Conservation (phyloP, 805 yeast species). For the Nematodospora valgi region DNA sequence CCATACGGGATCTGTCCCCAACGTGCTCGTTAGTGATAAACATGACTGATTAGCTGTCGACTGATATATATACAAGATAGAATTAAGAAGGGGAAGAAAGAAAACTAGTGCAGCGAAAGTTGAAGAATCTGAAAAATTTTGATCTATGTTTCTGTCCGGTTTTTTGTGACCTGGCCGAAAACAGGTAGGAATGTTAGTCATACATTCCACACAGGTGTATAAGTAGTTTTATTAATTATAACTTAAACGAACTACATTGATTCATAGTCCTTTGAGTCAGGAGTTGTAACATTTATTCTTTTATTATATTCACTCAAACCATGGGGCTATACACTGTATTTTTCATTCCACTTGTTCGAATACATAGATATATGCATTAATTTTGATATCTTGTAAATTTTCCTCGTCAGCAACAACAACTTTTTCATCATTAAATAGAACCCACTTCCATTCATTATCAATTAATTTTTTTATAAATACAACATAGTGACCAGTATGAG, state of each 20-base stretch:
- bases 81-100: neutral
- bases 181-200: too few species aligned
- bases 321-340: neutral
- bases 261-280: neutral
- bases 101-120: neutral
- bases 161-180: neutral
- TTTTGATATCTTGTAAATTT: constrained; percentile 40
- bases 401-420: constrained; percentile 57
- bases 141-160: neutral
- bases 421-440: constrained; percentile 84
- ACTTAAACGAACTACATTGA: neutral
- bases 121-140: constrained; percentile 1
- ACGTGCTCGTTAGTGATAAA: constrained; percentile 79
- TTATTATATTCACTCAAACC: neutral
- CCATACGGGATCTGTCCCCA: constrained; percentile 76
- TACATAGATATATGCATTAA: constrained; percentile 48
- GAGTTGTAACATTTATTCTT: neutral
- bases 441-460: constrained; percentile 53
- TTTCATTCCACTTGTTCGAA: constrained; percentile 19
- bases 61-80: neutral
- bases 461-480: constrained; percentile 55
- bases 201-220: too few species aligned
- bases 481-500: constrained; percentile 92
- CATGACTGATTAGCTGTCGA: constrained; percentile 41
- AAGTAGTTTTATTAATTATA: neutral